Conservation (phyloP, 257 asterid genomes). For the Asclepias syriaca region DNA sequence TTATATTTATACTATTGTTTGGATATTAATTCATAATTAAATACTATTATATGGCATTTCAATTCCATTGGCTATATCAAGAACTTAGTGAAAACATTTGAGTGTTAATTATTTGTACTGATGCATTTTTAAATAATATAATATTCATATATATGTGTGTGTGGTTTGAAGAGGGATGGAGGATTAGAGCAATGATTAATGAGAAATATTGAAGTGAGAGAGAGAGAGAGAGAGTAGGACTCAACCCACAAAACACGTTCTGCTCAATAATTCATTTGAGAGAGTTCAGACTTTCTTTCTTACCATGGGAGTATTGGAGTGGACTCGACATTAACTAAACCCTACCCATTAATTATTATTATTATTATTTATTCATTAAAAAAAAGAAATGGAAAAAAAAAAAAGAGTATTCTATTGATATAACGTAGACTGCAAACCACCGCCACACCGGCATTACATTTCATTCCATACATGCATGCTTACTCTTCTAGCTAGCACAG, state of each 20-base stretch:
- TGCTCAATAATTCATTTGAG: slow-evolving; percentile 3
- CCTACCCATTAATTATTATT: background rate
- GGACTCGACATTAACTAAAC: slow-evolving; percentile 3
- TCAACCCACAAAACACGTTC: slow-evolving; percentile 18
- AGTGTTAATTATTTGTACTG: too few relatives aligned
- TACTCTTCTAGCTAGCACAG: background rate
- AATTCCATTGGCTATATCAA: too few relatives aligned
- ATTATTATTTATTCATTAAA: too few relatives aligned
- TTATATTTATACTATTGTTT: too few relatives aligned
- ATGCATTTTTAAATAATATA: too few relatives aligned
- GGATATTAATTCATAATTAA: too few relatives aligned
- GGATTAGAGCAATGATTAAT: background rate
- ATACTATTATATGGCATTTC: too few relatives aligned
- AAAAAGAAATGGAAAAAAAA: background rate
- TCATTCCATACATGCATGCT: background rate
- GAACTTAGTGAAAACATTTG: too few relatives aligned
- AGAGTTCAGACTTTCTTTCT: background rate
- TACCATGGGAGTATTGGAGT: background rate
- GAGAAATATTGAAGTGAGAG: too few relatives aligned
- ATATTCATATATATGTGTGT: too few relatives aligned
- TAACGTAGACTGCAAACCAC: background rate
- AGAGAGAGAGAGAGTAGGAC: background rate
- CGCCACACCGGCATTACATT: slow-evolving; percentile 9
- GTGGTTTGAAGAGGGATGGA: background rate
- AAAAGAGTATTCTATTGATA: background rate